phyloP scores from a whole-genome alignment of 1,139 yeast species.

The Taphrina wiesneri region DNA sequence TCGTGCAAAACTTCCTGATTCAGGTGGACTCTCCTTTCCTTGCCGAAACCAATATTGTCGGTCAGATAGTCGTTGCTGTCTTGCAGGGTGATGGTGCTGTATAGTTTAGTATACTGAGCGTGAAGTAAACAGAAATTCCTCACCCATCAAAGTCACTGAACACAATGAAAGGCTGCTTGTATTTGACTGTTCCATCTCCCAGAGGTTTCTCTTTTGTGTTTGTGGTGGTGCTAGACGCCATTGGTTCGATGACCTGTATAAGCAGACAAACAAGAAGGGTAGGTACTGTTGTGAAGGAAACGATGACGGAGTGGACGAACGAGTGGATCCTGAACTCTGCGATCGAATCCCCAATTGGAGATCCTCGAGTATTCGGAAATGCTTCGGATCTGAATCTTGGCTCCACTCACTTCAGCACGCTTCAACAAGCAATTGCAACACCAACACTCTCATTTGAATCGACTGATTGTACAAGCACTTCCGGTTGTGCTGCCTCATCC shows the following conservation, averaged over 20 bases:
- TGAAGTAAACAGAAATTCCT: background rate
- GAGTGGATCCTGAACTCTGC: no score
- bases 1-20: constrained; percentile 74
- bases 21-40: constrained; percentile 61
- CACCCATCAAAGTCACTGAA: constrained; percentile 36
- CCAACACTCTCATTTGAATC: background rate
- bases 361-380: background rate
- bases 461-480: no score
- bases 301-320: no score
- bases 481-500: no score
- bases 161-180: constrained; percentile 33
- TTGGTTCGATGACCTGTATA: background rate
- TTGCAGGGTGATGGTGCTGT: constrained; percentile 43
- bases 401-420: background rate
- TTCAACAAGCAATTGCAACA: background rate
- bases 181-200: constrained; percentile 31
- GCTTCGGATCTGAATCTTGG: background rate
- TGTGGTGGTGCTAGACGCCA: background rate
- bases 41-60: constrained; percentile 84
- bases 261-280: background rate
- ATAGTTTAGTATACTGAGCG: background rate
- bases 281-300: no score
- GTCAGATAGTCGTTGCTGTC: constrained; percentile 48
- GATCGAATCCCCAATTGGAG: background rate
- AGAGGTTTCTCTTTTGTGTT: constrained; percentile 11